Base-by-base conservation (phyloP, 2,329 filamentous ascomycete genomes). In the Ophiocordyceps camponoti-leonardi region DNA sequence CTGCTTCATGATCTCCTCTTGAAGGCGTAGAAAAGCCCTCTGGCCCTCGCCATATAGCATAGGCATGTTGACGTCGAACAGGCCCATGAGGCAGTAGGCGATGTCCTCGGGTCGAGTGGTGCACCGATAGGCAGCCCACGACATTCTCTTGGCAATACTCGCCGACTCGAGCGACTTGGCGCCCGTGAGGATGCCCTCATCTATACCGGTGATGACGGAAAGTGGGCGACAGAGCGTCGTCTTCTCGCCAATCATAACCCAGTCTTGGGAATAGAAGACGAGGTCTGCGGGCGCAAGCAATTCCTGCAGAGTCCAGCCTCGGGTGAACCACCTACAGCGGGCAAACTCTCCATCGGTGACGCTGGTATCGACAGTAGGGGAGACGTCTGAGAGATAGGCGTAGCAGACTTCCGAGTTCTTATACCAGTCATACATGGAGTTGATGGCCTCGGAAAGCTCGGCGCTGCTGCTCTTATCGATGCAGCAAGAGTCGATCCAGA, bases 401-500 rank as follows among this genome's bases (percentile, higher is more conserved):
- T 56, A 58, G 48, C 56, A 58, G 3, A 49, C 44, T 4, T 20
- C 47, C 2, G 57, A 49, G 31, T 51, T 43, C 13, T 47, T 48
- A 44, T 58, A 60, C 53, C 53, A 59, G 8, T 23, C 18, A 33
- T 47, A 56, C 49, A 54, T 54, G 33, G 51, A 57, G 47, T 56
- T 57, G 49, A 58, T 53, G 28, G 55, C 54, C 46, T 58, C 56
- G n/a, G 54, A 51, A n/a, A 57, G 49, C 47, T 58, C 56, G 18
- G 55, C 51, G 40, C 51, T 54, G 45, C 55, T 56, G 13, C 43
- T 44, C 46, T 52, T 53, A 47, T 52, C 51, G 43, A 51, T 54
- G 49, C 57, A 59, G 50, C 56, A 59, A 1, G 57, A 58, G 26
- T 59, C 58, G 2, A 58, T 49, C 58, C 58, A 59, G 5, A 52